Evolutionary conservation across 73 alveolate species (phyloP), one percentile per base, ranked within the genome.

Genomic region (Strombidium stylifer): DNA sequence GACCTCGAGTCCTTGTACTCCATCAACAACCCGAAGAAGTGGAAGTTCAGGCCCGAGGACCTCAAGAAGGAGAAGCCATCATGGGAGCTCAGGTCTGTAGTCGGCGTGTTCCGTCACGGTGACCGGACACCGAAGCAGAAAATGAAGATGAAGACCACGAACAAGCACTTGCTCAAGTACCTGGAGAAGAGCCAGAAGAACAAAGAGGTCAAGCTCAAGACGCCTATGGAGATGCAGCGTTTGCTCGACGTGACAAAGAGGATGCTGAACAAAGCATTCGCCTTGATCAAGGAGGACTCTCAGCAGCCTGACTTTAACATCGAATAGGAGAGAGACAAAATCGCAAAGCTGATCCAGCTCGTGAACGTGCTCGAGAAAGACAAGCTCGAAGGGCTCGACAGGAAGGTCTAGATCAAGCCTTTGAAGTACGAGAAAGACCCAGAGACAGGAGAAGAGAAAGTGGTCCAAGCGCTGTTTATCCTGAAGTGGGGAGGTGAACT

Each of bases 401-500:
- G 94, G 45, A 85, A 81, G 71, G 79, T 48, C 26, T 81, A 90
- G 65, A 44, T 86, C 57, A 62, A 78, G 46, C 92, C 93, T 59
- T 67, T 76, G 47, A 41, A 16, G 24, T 69, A 55, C 41, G 79
- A 48, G 57, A 57, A 51, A 47, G n/a, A n/a, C 8, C 76, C 71
- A 20, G 80, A 77, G 19, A 47, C 40, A 40, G 42, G 75, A 49
- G 55, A n/a, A 12, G 55, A 52, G 37, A 70, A 46, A 25, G 83
- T 86, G 23, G 52, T 77, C 12, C 87, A 82, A 65, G 91, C 90
- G 11, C 75, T 86, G 46, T 59, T 90, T 58, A 74, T 90, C 36
- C 70, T 87, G 51, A 87, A 94, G 74, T 94, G 99, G 97, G 99
- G 99, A 24, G 99, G 99, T 8, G 95, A 82, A 41, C 64, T 94